Conservation (phyloP, 108 stramenopile genomes). For the Skeletonema menzelii region DNA sequence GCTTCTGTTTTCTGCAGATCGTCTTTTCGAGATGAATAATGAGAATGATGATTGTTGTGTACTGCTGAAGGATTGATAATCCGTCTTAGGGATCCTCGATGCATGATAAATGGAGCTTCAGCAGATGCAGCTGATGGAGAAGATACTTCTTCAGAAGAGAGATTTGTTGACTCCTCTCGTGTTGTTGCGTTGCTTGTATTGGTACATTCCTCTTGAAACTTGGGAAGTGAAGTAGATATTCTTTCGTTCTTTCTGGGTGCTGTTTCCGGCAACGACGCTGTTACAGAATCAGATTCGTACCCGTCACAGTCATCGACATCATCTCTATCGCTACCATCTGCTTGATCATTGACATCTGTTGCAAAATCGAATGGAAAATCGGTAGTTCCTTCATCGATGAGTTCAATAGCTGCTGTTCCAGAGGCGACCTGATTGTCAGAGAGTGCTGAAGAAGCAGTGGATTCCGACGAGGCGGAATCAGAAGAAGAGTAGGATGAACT, state of each 20-base stretch:
- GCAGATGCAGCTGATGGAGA: background rate
- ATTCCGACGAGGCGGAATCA: slow-evolving; percentile 1
- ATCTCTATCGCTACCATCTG: background rate
- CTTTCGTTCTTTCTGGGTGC: background rate
- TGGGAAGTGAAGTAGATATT: background rate
- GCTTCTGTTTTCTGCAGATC: background rate
- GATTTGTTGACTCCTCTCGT: background rate
- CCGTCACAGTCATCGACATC: background rate
- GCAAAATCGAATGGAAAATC: slow-evolving; percentile 9
- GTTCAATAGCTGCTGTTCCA: background rate
- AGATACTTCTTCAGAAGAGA: background rate
- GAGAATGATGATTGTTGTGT: background rate
- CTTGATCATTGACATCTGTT: background rate
- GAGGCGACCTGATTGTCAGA: background rate
- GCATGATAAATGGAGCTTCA: background rate
- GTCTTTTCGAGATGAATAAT: background rate
- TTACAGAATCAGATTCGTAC: background rate
- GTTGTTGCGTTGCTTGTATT: background rate
- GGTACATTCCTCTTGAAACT: background rate
- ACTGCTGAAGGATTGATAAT: slow-evolving; percentile 6
- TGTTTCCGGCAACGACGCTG: background rate
- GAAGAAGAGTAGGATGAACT: slow-evolving; percentile 4
- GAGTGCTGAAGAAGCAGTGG: background rate
- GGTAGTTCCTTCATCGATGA: background rate
- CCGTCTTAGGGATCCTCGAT: slow-evolving; percentile 18